These are phyloP conservation scores for Kwoniella mangroviensis DNA, from an alignment of 768 basidiomycete genomes.

Conservation along the genomic window DNA sequence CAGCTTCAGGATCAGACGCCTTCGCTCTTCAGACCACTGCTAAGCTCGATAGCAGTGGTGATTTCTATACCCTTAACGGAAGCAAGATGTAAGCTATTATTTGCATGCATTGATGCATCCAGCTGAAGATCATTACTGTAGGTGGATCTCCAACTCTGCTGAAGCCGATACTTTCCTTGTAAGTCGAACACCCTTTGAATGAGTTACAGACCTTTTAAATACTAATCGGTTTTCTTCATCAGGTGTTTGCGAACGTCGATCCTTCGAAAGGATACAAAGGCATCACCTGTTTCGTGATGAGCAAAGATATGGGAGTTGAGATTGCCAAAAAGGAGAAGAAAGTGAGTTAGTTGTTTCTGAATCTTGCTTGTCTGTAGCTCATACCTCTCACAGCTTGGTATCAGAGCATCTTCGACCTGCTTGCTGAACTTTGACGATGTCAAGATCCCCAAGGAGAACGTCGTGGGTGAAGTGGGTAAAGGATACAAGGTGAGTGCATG, in stretches of 20 bases:
- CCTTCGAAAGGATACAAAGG: conserved; percentile 97
- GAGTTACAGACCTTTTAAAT: background rate
- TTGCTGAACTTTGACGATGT: conserved; percentile 92
- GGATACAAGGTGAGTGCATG: conserved; percentile 74
- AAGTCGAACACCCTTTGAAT: background rate
- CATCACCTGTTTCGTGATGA: conserved; percentile 95
- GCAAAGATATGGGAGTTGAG: conserved; percentile 94
- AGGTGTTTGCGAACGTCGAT: conserved; percentile 95
- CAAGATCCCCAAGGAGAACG: conserved; percentile 78
- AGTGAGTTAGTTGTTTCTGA: conserved; percentile 34
- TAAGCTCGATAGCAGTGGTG: conserved; percentile 71
- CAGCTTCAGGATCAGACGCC: conserved; percentile 92
- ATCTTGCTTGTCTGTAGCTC: background rate
- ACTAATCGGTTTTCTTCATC: conserved; percentile 56
- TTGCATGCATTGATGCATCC: background rate
- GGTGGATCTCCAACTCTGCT: conserved; percentile 93
- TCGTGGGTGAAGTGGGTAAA: conserved; percentile 79
- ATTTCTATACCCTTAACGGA: conserved; percentile 87
- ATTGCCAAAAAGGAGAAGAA: conserved; percentile 99
- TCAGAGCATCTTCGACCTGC: conserved; percentile 94
- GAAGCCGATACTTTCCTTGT: conserved; percentile 74
- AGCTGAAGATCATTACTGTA: conserved; percentile 17
- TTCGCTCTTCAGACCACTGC: conserved; percentile 95
- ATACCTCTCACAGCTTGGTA: conserved; percentile 67
- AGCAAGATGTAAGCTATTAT: conserved; percentile 74